Evolutionary conservation across 257 asterid species (phyloP), one percentile per base, ranked within the genome.

Genomic region (Ocimum tenuiflorum): DNA sequence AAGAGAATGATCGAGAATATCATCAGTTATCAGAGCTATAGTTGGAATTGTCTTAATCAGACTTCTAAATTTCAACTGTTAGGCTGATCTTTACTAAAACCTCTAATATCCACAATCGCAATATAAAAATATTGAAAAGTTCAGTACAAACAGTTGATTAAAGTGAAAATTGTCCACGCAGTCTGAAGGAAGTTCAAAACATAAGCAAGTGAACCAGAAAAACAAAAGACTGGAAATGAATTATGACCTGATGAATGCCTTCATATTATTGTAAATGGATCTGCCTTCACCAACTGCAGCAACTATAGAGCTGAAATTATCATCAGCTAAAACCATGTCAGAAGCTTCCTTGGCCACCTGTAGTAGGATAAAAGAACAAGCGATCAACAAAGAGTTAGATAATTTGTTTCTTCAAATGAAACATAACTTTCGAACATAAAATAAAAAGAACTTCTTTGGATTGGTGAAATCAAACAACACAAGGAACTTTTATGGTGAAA

Each of bases 291-390:
- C 97, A 83, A 94, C 97, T 60, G 99, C 99, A 24, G 95, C 65
- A 78, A 94, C 99, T 59, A 94, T 90, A 22, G 99, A 83, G 80
- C 95, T 86, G 80, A 94, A 94, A 71, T 94, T 94, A 73, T 94
- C 99, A 70, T 94, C 99, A 10, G 99, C 97, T 66, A 94, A 76
- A 68, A 94, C 97, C 99, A 94, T 94, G 84, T 94, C 99, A 42
- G 99, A 85, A 62, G 97, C 99, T 82, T 94, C 99, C 81, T 88
- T 94, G 61, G 99, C 99, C 67, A 94, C 99, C 99, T 94, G 57
- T 67, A 63, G 0, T 46, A 54, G 20, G 57, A 33, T 56, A 61
- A 6, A 42, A 58, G 50, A 42, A 15, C 29, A 5, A 56, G 52
- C 15, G 18, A 36, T 31, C n/a, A 41, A 47, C 49, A 52, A 66